Evolutionary conservation across 1,139 yeast species (phyloP).

Genomic region (Diutina mesorugosa): DNA sequence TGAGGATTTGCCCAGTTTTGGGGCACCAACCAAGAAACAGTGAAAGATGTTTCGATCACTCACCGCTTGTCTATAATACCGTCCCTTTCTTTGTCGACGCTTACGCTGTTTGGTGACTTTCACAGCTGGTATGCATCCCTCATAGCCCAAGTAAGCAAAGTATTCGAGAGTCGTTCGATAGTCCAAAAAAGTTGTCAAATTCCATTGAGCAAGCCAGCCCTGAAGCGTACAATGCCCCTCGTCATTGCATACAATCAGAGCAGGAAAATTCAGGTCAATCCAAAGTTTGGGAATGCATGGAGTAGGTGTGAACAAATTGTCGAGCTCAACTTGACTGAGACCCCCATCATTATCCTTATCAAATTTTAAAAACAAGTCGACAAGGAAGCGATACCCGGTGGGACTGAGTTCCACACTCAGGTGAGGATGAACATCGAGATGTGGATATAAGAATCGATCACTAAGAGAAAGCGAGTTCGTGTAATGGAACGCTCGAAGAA

Average conservation of each 20-base stretch:
- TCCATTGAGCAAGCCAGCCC: constrained; percentile 99
- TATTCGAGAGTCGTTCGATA: constrained; percentile 77
- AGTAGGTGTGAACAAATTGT: constrained; percentile 64
- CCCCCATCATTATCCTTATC: constrained; percentile 97
- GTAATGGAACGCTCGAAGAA: constrained; percentile 73
- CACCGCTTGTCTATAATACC: constrained; percentile 53
- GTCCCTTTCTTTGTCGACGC: constrained; percentile 49
- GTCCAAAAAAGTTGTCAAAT: constrained; percentile 83
- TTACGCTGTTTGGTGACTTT: constrained; percentile 76
- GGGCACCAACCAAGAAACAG: constrained; percentile 77
- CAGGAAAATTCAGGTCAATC: constrained; percentile 78
- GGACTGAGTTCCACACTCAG: constrained; percentile 90
- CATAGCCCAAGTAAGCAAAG: constrained; percentile 78
- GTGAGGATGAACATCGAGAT: constrained; percentile 59
- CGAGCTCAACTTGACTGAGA: constrained; percentile 57
- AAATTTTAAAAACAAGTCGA: constrained; percentile 73
- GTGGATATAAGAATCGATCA: constrained; percentile 68
- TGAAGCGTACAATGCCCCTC: constrained; percentile 82
- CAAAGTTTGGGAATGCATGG: constrained; percentile 87
- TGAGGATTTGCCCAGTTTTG: constrained; percentile 78
- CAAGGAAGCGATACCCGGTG: constrained; percentile 82
- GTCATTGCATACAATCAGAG: constrained; percentile 78
- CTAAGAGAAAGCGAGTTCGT: constrained; percentile 82
- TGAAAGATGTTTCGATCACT: constrained; percentile 83
- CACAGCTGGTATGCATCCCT: constrained; percentile 43